Conservation (phyloP, 2,329 filamentous ascomycete species). For the Dactylonectria estremocensis region DNA sequence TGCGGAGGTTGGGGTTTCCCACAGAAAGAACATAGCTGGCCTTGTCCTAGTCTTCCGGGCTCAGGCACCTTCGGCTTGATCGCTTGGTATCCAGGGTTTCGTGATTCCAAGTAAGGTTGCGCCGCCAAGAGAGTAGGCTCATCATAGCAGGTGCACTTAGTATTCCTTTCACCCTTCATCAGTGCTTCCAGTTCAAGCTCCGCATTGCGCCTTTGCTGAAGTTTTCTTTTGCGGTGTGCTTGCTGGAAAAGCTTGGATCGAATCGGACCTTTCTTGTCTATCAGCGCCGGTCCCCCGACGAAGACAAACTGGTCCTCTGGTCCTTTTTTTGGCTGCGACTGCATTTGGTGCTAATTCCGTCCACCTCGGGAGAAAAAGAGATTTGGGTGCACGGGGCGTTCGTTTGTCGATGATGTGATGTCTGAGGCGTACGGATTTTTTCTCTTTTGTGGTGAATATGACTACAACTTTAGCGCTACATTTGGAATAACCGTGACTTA, state of each 20-base stretch:
- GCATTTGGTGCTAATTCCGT: conserved; percentile 16
- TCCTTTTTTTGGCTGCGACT: conserved; percentile 1
- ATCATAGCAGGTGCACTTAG: conserved; percentile 15
- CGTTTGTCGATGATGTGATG: neutral
- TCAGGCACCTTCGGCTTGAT: conserved; percentile 9
- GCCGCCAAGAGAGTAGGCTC: neutral
- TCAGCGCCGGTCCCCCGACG: conserved; percentile 27
- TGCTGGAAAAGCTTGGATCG: conserved; percentile 28
- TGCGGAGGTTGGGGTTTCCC: neutral
- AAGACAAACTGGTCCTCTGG: conserved; percentile 26
- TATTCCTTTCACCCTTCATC: conserved; percentile 1
- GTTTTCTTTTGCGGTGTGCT: conserved; percentile 22
- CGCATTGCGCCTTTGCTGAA: conserved; percentile 26
- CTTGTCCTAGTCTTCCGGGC: neutral
- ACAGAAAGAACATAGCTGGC: conserved; percentile 13
- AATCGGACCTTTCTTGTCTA: conserved; percentile 26
- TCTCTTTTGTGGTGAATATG: neutral
- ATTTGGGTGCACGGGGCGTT: neutral
- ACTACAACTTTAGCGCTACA: too few relatives aligned
- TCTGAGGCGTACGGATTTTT: neutral
- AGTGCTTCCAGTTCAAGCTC: conserved; percentile 21
- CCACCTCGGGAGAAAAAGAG: neutral
- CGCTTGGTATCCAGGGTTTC: conserved; percentile 6
- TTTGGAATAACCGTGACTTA: neutral
- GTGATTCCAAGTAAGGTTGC: neutral